These are phyloP conservation scores for Ligustrum vulgare DNA, from an alignment of 257 asterid genomes.

Conservation along the genomic window DNA sequence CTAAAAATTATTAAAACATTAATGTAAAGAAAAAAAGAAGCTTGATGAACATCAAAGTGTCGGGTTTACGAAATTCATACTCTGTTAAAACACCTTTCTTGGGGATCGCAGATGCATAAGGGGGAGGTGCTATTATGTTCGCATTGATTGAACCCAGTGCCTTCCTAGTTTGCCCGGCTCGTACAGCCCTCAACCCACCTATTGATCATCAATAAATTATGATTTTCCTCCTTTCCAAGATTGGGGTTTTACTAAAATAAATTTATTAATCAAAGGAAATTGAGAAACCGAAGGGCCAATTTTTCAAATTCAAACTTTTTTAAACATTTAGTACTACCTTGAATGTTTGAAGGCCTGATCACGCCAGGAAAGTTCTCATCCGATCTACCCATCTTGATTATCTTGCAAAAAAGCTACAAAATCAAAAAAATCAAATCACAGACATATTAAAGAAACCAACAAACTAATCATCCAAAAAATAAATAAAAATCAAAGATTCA, in stretches of 20 bases:
- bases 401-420: conserved; percentile 14
- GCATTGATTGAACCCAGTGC: conserved; percentile 38
- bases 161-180: conserved; percentile 38
- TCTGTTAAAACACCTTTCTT: conserved; percentile 33
- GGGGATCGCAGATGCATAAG: conserved; percentile 29
- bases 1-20: neutral
- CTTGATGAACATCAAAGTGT: neutral
- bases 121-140: conserved; percentile 38
- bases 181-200: conserved; percentile 36
- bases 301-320: neutral
- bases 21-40: neutral
- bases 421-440: conserved; percentile 7
- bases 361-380: conserved; percentile 58
- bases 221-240: neutral
- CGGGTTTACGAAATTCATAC: conserved; percentile 32
- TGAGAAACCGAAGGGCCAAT: neutral
- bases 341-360: conserved; percentile 59
- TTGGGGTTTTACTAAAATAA: neutral
- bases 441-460: neutral
- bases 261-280: neutral
- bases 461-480: neutral
- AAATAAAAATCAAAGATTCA: neutral
- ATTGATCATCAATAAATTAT: neutral
- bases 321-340: conserved; percentile 25
- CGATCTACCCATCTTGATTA: conserved; percentile 60